Conservation (phyloP, 805 yeast genomes). For the Saccharomycopsis sp. region DNA sequence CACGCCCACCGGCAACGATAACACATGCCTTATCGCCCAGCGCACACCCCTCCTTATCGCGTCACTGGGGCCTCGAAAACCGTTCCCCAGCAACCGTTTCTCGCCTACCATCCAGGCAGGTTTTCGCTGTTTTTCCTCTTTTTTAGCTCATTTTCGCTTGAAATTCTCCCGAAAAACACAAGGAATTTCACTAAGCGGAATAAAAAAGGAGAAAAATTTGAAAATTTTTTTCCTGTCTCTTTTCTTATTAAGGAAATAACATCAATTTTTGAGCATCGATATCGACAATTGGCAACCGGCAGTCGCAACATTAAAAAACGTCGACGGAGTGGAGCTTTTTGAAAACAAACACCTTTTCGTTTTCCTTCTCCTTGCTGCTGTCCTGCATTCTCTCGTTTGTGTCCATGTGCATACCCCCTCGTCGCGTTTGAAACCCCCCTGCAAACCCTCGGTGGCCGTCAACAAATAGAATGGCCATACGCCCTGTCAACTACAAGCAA, state of each 20-base stretch:
- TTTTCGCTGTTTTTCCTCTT: not conserved
- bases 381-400: not conserved
- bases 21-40: too few relatives aligned
- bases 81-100: too few relatives aligned
- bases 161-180: too few relatives aligned
- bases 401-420: not conserved
- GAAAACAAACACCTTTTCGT: too few relatives aligned
- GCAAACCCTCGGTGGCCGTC: not conserved
- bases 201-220: not conserved
- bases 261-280: not conserved
- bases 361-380: too few relatives aligned
- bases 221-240: not conserved
- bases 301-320: too few relatives aligned
- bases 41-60: too few relatives aligned
- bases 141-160: not conserved
- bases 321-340: too few relatives aligned
- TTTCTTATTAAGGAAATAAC: not conserved
- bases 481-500: not conserved
- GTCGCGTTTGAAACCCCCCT: not conserved
- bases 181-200: not conserved
- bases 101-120: too few relatives aligned
- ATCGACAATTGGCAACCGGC: not conserved
- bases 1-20: too few relatives aligned
- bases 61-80: too few relatives aligned
- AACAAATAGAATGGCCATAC: not conserved